phyloP scores from a whole-genome alignment of 108 stramenopile genomes.

The Fragilariopsis cylindrus region DNA sequence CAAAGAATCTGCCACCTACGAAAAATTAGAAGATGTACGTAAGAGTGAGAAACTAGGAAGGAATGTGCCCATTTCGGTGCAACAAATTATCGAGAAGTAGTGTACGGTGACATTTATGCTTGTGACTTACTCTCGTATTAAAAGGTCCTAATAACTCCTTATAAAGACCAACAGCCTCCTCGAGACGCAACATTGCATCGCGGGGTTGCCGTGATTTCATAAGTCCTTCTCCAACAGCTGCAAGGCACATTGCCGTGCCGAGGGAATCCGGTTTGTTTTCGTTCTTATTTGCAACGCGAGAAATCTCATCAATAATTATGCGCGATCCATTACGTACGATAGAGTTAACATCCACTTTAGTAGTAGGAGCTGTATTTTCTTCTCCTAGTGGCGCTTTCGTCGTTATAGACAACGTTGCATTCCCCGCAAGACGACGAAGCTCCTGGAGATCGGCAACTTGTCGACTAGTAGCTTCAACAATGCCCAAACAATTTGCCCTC shows the following conservation, averaged over 20 bases:
- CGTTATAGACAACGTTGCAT: conserved; percentile 22
- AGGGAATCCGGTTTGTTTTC: conserved; percentile 58
- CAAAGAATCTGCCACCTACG: conserved; percentile 61
- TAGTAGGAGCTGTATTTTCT: background rate
- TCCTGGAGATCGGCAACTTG: conserved; percentile 84
- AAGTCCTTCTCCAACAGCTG: conserved; percentile 82
- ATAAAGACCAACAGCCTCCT: conserved; percentile 76
- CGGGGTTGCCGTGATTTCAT: conserved; percentile 72
- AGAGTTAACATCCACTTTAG: conserved; percentile 59
- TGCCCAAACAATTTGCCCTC: conserved; percentile 67
- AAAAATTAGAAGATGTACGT: background rate
- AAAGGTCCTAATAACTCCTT: conserved; percentile 64
- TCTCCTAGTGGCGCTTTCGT: background rate
- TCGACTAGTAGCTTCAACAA: conserved; percentile 75
- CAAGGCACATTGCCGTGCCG: conserved; percentile 77
- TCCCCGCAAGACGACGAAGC: conserved; percentile 56
- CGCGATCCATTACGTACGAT: conserved; percentile 73
- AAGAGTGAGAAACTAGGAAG: background rate
- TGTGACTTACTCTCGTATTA: conserved; percentile 49
- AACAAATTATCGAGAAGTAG: conserved; percentile 4
- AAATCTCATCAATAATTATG: conserved; percentile 71
- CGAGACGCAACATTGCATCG: conserved; percentile 77
- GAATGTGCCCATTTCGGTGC: background rate
- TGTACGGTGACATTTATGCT: background rate
- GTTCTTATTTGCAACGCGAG: conserved; percentile 42